Percentiles rank a stretch among this genome's conserved stretches.
phyloP scores from a whole-genome alignment of 1,284 basidiomycete species.

The Rhodotorula sp. region DNA sequence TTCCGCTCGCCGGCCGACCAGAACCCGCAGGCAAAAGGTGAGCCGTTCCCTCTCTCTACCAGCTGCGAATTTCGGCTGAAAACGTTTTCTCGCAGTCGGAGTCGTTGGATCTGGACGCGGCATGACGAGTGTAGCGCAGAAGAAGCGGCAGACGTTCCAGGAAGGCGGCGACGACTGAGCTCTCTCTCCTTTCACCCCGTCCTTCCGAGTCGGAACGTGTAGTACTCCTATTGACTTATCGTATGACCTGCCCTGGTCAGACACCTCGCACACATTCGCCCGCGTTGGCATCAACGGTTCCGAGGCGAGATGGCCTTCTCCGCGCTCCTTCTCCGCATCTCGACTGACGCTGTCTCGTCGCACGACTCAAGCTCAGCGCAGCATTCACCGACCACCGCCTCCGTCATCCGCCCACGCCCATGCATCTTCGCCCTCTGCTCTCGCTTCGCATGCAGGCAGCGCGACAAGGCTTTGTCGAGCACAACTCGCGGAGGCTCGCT shows the following conservation, averaged over 20 bases:
- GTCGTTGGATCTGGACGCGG: slow-evolving; percentile 91
- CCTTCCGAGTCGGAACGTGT: neutral
- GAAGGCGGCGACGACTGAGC: slow-evolving; percentile 22
- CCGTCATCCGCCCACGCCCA: too few species aligned
- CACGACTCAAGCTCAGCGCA: too few species aligned
- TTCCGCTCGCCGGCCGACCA: slow-evolving; percentile 83
- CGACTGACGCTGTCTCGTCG: too few species aligned
- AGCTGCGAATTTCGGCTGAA: slow-evolving; percentile 39
- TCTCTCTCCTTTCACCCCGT: neutral
- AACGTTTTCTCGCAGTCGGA: slow-evolving; percentile 65
- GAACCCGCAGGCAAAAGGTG: slow-evolving; percentile 82
- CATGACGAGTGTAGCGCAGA: slow-evolving; percentile 69
- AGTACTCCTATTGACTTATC: neutral
- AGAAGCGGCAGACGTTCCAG: slow-evolving; percentile 39
- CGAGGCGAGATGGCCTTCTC: too few species aligned
- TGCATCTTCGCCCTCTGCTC: too few species aligned
- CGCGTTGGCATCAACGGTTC: too few species aligned
- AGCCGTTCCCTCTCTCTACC: slow-evolving; percentile 39
- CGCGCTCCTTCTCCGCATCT: too few species aligned
- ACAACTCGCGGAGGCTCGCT: too few species aligned
- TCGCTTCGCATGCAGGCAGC: too few species aligned
- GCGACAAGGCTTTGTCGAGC: too few species aligned
- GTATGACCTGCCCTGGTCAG: neutral
- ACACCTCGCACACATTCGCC: too few species aligned
- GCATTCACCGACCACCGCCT: too few species aligned